Evolutionary conservation across 2,329 filamentous ascomycete genomes (phyloP), one percentile per base, ranked within the genome.

Genomic region (Plenodomus tracheiphilus): DNA sequence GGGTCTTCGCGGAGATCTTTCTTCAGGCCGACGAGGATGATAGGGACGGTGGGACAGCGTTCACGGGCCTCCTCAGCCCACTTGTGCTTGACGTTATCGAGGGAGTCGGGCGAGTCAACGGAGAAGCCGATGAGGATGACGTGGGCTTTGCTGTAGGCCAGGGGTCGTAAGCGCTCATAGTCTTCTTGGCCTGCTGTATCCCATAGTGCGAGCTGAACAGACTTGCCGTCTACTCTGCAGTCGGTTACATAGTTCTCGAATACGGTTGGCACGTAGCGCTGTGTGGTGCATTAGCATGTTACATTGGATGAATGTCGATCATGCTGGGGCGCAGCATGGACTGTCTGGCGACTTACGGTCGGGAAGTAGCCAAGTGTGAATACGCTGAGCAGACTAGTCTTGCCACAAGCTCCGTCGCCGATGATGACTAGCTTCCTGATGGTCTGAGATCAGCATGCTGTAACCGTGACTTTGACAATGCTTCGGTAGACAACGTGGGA

Each of bases 211-310:
- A 99, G 82, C 77, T 99, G 94, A 34, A 99, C 94, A n/a, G 91
- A 96, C 73, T 96, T 96, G 68, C 94, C 94, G 72, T 99, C 94
- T 52, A 99, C 94, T 77, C 93, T 84, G 76, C 94, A 99, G 77
- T 99, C 94, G 63, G 94, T 99, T 58, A 99, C 94, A 69, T 99
- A 99, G 78, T 99, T 99, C 72, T 99, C 94, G 75, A 99, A 99
- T 32, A 99, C 94, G 39, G 94, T 99, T 1, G 94, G 94, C 30
- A 73, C 70, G 51, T 72, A 72, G 52, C 70, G 70, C 70, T 72
- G 43, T 35, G 58, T 20, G 37, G 17, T 18, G 41, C 39, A 53
- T 70, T 59, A 68, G 62, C 42, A 65, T 59, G 54, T 43, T 49
- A 54, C 52, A 32, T 21, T 52, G 17, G 17, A 25, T 18, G 13